Conservation (phyloP, 2,329 filamentous ascomycete species). For the Apiospora kogelbergensis region DNA sequence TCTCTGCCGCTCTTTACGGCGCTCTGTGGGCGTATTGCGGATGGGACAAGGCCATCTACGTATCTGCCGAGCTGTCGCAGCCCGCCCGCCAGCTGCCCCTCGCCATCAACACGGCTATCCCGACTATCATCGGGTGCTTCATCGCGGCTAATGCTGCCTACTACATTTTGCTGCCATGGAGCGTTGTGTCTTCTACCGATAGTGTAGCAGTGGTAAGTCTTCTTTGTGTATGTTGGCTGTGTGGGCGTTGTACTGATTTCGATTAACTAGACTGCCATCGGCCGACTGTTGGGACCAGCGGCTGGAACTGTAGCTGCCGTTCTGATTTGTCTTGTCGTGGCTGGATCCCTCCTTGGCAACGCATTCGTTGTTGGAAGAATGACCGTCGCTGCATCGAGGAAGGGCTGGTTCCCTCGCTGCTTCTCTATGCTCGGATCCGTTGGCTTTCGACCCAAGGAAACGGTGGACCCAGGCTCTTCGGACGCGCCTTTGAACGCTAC, state of each 20-base stretch:
- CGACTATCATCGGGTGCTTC: slow-evolving; percentile 60
- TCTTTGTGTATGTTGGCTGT: neutral
- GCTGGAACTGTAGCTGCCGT: slow-evolving; percentile 55
- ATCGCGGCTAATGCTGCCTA: slow-evolving; percentile 61
- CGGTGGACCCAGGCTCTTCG: slow-evolving; percentile 25
- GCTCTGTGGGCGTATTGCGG: slow-evolving; percentile 66
- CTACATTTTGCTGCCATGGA: slow-evolving; percentile 63
- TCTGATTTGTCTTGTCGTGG: slow-evolving; percentile 60
- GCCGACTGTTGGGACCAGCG: slow-evolving; percentile 50
- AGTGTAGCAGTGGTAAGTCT: slow-evolving; percentile 60
- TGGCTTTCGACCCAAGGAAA: slow-evolving; percentile 26
- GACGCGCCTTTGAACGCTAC: slow-evolving; percentile 57
- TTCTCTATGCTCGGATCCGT: slow-evolving; percentile 47
- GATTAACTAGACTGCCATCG: slow-evolving; percentile 50
- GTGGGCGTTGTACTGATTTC: neutral
- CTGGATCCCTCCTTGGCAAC: slow-evolving; percentile 61
- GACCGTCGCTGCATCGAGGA: slow-evolving; percentile 57
- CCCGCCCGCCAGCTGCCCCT: slow-evolving; percentile 56
- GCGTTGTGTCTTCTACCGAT: slow-evolving; percentile 56
- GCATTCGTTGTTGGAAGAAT: slow-evolving; percentile 63
- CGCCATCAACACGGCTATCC: slow-evolving; percentile 61
- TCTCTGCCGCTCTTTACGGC: slow-evolving; percentile 60
- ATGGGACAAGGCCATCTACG: slow-evolving; percentile 64
- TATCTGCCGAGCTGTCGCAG: slow-evolving; percentile 51
- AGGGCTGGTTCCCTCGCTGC: slow-evolving; percentile 25